A percentile compares a stretch with the other conserved stretches of the same genome.
These are phyloP conservation scores for Gossypium arboreum DNA, from an alignment of 345 rosid species.

Conservation along the genomic window DNA sequence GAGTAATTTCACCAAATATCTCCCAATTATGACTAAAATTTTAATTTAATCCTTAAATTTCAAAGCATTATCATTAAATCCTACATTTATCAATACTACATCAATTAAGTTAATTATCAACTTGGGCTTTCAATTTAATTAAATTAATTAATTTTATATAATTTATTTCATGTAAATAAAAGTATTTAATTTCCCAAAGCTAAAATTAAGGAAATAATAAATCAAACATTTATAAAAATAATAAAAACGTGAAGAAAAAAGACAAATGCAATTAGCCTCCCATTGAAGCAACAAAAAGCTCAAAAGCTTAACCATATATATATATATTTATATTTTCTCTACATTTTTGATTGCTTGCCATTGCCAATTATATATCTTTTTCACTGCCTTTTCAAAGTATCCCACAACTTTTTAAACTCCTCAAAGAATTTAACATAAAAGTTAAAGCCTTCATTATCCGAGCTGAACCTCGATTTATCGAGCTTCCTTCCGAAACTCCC, in stretches of 20 bases:
- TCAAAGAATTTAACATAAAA: slow-evolving; percentile 15
- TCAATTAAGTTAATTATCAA: too few relatives aligned
- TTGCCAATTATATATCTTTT: slow-evolving; percentile 13
- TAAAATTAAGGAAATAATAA: neutral
- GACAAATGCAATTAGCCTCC: slow-evolving; percentile 26
- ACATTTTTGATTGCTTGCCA: slow-evolving; percentile 16
- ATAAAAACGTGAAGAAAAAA: neutral
- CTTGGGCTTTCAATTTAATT: too few relatives aligned
- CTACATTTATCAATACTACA: too few relatives aligned
- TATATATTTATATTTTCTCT: neutral
- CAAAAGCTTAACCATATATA: neutral
- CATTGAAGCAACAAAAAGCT: slow-evolving; percentile 1
- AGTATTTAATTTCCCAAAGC: neutral
- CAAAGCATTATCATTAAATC: too few relatives aligned
- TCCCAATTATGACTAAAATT: too few relatives aligned
- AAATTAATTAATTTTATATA: too few relatives aligned
- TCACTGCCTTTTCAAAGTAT: neutral
- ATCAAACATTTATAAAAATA: slow-evolving; percentile 2
- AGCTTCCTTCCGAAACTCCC: neutral
- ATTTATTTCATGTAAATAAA: neutral
- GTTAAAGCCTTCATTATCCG: neutral
- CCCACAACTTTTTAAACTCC: neutral
- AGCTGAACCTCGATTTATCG: neutral
- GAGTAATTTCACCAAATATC: too few relatives aligned
- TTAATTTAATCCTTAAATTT: too few relatives aligned